phyloP scores from a whole-genome alignment of 345 rosid genomes.

The Aquilaria sinensis region DNA sequence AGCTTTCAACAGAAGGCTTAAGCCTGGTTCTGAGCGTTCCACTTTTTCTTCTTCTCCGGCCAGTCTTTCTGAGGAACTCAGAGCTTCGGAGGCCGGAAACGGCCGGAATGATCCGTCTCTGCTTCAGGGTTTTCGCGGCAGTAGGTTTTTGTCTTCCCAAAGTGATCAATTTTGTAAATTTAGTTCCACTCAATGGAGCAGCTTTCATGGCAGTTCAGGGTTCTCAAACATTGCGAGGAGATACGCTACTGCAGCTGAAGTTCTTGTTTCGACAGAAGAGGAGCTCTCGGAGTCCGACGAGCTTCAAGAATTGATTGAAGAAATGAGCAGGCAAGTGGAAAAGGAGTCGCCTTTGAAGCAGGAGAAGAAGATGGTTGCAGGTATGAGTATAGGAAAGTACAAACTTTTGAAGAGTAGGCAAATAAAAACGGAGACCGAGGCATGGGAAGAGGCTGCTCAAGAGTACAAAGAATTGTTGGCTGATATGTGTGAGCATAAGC shows the following conservation, averaged over 20 bases:
- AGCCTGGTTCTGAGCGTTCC: slow-evolving; percentile 18
- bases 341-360: slow-evolving; percentile 24
- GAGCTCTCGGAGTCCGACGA: slow-evolving; percentile 73
- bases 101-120: slow-evolving; percentile 5
- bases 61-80: slow-evolving; percentile 6
- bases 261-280: slow-evolving; percentile 53
- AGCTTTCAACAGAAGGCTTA: slow-evolving; percentile 39
- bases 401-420: slow-evolving; percentile 52
- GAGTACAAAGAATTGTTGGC: slow-evolving; percentile 76
- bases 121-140: slow-evolving; percentile 15
- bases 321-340: slow-evolving; percentile 30
- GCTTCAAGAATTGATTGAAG: slow-evolving; percentile 42
- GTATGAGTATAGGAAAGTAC: slow-evolving; percentile 55
- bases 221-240: slow-evolving; percentile 16
- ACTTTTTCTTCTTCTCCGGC: slow-evolving; percentile 5
- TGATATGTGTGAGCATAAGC: slow-evolving; percentile 95
- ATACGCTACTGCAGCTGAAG: slow-evolving; percentile 57
- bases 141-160: slow-evolving; percentile 15
- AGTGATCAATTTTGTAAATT: slow-evolving; percentile 13
- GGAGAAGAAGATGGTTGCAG: slow-evolving; percentile 45
- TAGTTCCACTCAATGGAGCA: slow-evolving; percentile 12
- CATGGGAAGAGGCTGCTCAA: slow-evolving; percentile 83
- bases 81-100: slow-evolving; percentile 9
- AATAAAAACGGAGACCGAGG: slow-evolving; percentile 82
- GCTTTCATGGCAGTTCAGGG: slow-evolving; percentile 12